Percentiles rank a stretch among this genome's conserved stretches.
Conservation (phyloP, 306 rosid species). For the Trichosanthes truncata region DNA sequence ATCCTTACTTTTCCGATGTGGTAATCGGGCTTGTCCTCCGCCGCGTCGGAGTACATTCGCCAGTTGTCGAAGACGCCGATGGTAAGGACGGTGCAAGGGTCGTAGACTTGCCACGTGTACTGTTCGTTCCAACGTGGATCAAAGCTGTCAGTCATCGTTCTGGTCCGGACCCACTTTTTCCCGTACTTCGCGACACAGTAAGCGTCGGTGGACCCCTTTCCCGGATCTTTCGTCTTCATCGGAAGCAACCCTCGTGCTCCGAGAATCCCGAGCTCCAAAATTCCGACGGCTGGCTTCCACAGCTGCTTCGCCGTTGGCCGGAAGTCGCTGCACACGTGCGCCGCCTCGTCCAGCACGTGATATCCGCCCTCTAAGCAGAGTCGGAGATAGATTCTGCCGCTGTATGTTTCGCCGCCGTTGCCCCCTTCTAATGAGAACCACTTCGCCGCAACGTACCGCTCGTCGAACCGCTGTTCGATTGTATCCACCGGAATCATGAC, state of each 20-base stretch:
- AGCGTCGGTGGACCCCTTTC: slow-evolving; percentile 47
- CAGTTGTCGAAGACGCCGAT: slow-evolving; percentile 44
- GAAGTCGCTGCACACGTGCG: slow-evolving; percentile 93
- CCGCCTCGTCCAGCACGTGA: slow-evolving; percentile 98
- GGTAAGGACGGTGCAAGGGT: slow-evolving; percentile 48
- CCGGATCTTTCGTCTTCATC: slow-evolving; percentile 27
- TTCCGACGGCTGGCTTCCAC: slow-evolving; percentile 79
- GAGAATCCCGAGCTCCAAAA: slow-evolving; percentile 81
- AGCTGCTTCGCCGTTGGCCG: slow-evolving; percentile 90
- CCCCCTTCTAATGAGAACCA: slow-evolving; percentile 47
- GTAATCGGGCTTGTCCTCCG: slow-evolving; percentile 24
- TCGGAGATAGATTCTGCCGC: slow-evolving; percentile 63
- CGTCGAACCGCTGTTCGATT: slow-evolving; percentile 77
- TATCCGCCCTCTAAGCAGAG: slow-evolving; percentile 89
- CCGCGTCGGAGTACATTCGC: slow-evolving; percentile 27
- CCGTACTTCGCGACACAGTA: slow-evolving; percentile 61
- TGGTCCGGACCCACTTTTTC: slow-evolving; percentile 53
- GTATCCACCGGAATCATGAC: slow-evolving; percentile 42
- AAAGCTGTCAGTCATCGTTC: slow-evolving; percentile 38
- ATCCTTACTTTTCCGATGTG: slow-evolving; percentile 72
- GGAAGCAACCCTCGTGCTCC: slow-evolving; percentile 81
- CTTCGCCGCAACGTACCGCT: slow-evolving; percentile 75
- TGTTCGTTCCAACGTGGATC: slow-evolving; percentile 67
- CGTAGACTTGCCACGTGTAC: slow-evolving; percentile 60
- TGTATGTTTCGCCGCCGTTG: slow-evolving; percentile 37